Evolutionary conservation across 441 rosid species (phyloP).

Genomic region (Monsonia emarginata): DNA sequence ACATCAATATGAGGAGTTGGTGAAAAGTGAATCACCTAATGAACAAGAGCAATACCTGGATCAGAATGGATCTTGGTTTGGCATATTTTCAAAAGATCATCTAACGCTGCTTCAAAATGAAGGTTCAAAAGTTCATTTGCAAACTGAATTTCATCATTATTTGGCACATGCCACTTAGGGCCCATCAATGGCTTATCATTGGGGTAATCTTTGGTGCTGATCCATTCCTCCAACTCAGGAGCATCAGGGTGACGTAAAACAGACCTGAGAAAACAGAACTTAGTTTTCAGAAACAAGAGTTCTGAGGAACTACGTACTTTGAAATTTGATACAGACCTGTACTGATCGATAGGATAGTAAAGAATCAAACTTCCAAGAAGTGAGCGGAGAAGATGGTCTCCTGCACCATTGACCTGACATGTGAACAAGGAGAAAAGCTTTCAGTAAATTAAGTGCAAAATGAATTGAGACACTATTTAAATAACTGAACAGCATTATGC

Average conservation of each 20-base stretch:
- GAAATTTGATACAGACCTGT: constrained; percentile 49
- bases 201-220: constrained; percentile 74
- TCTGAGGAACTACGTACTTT: constrained; percentile 6
- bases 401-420: constrained; percentile 86
- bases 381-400: constrained; percentile 86
- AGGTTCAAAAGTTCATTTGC: constrained; percentile 86
- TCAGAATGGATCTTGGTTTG: constrained; percentile 70
- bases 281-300: constrained; percentile 12
- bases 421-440: constrained; percentile 10
- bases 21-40: constrained; percentile 10
- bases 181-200: constrained; percentile 36
- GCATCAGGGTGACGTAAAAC: constrained; percentile 72
- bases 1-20: too few relatives aligned
- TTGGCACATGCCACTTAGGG: constrained; percentile 93
- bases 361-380: constrained; percentile 84
- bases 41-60: constrained; percentile 43
- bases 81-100: constrained; percentile 77
- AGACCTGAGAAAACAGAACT: constrained; percentile 46
- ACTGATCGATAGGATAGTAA: constrained; percentile 86
- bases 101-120: constrained; percentile 85
- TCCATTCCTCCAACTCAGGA: constrained; percentile 77
- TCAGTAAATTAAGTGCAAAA: constrained; percentile 1
- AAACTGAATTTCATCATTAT: constrained; percentile 74
- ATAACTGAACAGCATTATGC: constrained; percentile 1
- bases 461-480: background rate